Conservation (phyloP, 2,329 filamentous ascomycete species). For the Plectosphaerella sp. region DNA sequence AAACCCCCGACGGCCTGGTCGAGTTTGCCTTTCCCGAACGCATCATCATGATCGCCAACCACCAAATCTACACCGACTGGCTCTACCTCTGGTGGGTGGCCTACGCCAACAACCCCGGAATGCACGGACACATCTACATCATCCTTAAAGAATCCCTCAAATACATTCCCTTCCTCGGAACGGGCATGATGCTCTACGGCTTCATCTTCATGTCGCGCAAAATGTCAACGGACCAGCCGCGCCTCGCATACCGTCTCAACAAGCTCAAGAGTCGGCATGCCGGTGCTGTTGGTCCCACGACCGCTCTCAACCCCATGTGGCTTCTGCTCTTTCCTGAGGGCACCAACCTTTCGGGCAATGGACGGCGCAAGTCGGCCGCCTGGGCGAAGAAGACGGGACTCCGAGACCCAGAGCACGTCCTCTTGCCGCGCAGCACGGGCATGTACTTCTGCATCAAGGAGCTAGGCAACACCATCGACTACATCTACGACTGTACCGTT, state of each 20-base stretch:
- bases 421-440: constrained; percentile 77
- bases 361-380: constrained; percentile 62
- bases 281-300: constrained; percentile 43
- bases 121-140: constrained; percentile 86
- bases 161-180: constrained; percentile 73
- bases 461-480: constrained; percentile 69
- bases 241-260: constrained; percentile 68
- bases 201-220: constrained; percentile 93
- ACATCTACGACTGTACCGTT: constrained; percentile 89
- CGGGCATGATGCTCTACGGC: constrained; percentile 79
- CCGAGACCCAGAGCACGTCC: constrained; percentile 66
- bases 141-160: constrained; percentile 86
- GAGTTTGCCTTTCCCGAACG: constrained; percentile 78
- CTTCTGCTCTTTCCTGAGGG: constrained; percentile 83
- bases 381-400: constrained; percentile 76
- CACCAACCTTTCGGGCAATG: constrained; percentile 72
- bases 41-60: constrained; percentile 80
- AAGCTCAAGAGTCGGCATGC: constrained; percentile 59
- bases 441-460: constrained; percentile 76
- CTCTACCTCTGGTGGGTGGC: constrained; percentile 90
- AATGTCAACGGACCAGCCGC: constrained; percentile 73
- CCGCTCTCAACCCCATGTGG: constrained; percentile 79
- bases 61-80: constrained; percentile 89
- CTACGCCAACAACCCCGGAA: constrained; percentile 70
- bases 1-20: constrained; percentile 67